These are phyloP conservation scores for Echinochloa phyllopogon DNA, from an alignment of 176 grass and related monocot genomes.

Conservation along the genomic window DNA sequence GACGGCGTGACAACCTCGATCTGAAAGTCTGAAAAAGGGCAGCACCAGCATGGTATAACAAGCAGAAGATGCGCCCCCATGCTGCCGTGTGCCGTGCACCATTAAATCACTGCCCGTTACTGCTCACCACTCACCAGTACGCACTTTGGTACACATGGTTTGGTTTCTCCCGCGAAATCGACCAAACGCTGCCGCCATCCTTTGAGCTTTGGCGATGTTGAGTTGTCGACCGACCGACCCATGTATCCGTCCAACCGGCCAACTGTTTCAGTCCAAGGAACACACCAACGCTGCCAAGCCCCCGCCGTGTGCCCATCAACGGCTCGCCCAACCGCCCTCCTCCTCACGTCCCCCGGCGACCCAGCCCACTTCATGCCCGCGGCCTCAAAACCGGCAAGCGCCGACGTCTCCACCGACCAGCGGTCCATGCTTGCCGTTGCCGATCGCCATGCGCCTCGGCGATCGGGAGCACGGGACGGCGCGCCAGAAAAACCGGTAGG, in stretches of 20 bases:
- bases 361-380: neutral
- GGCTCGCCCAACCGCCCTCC: constrained; percentile 29
- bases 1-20: neutral
- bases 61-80: neutral
- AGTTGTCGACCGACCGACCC: neutral
- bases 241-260: neutral
- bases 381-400: constrained; percentile 34
- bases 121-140: neutral
- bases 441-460: neutral
- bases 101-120: neutral
- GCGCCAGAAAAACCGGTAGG: neutral
- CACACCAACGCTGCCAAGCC: neutral
- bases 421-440: neutral
- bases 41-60: neutral
- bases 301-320: neutral
- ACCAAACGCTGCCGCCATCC: neutral
- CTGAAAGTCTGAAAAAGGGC: neutral
- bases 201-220: neutral
- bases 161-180: neutral
- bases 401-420: neutral
- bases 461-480: neutral
- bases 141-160: neutral
- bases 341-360: constrained; percentile 23
- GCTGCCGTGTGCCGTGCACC: neutral
- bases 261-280: constrained; percentile 6